phyloP scores from a whole-genome alignment of 2,329 filamentous ascomycete genomes.

The Aureobasidium zeae region DNA sequence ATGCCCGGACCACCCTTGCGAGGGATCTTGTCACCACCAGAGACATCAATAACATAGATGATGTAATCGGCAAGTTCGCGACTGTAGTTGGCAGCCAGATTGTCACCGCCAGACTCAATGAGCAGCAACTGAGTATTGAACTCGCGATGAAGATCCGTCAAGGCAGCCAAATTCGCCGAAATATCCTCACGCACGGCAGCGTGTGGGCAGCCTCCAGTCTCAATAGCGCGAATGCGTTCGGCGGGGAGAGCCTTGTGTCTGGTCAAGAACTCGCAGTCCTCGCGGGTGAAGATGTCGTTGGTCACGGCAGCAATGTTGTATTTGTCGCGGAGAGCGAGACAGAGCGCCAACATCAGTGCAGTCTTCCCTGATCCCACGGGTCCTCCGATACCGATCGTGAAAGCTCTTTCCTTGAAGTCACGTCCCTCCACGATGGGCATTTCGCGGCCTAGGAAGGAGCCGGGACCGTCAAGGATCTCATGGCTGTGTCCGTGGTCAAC shows the following conservation, averaged over 20 bases:
- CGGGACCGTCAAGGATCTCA: constrained; percentile 88
- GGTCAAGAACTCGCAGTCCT: constrained; percentile 96
- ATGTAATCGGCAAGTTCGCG: constrained; percentile 95
- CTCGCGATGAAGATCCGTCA: constrained; percentile 76
- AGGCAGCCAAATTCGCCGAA: constrained; percentile 79
- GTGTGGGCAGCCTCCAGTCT: constrained; percentile 94
- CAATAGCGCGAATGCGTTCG: constrained; percentile 82
- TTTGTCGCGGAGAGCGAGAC: constrained; percentile 66
- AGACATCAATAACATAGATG: constrained; percentile 97
- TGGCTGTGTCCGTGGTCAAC: constrained; percentile 87
- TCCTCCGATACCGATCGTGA: constrained; percentile 95
- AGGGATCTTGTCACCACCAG: constrained; percentile 91
- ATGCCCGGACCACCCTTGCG: constrained; percentile 94
- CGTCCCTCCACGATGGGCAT: constrained; percentile 88
- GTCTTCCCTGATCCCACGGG: constrained; percentile 97
- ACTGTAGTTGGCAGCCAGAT: constrained; percentile 92
- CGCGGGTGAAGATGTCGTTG: constrained; percentile 96
- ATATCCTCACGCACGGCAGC: constrained; percentile 97
- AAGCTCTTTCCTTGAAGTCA: constrained; percentile 79
- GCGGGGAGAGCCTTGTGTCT: constrained; percentile 74
- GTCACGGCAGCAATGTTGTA: constrained; percentile 92
- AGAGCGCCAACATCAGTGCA: constrained; percentile 89
- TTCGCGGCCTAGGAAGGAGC: constrained; percentile 80
- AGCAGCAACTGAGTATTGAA: constrained; percentile 78
- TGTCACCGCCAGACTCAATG: constrained; percentile 93